Conservation (phyloP, 2,329 filamentous ascomycete genomes). For the Botrytis elliptica region DNA sequence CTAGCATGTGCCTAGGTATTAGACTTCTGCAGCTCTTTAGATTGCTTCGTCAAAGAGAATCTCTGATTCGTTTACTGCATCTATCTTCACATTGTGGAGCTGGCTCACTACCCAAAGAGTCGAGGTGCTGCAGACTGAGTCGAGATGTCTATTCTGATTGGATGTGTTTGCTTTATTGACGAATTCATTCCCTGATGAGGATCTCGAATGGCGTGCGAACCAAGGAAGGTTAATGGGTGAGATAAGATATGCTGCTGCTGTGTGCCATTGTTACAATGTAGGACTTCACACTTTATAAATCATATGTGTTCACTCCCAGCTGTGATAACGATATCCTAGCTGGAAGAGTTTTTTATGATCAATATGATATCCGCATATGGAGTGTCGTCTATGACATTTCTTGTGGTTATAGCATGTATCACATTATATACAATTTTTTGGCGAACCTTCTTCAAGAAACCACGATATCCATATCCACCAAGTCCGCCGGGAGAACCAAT, state of each 20-base stretch:
- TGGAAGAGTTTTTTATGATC: not conserved
- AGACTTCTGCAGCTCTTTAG: not conserved
- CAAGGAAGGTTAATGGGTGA: not conserved
- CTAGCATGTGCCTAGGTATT: not conserved
- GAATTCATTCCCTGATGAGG: not conserved
- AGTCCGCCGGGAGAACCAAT: slow-evolving; percentile 33
- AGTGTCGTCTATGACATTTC: not conserved
- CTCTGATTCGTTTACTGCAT: not conserved
- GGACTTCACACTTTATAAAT: not conserved
- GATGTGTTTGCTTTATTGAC: not conserved
- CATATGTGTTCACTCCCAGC: not conserved
- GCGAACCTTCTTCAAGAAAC: not conserved
- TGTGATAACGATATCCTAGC: not conserved
- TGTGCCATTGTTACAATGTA: not conserved
- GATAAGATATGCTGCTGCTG: not conserved
- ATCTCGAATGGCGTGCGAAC: slow-evolving; percentile 1
- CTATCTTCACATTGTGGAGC: not conserved
- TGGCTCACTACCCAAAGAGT: not conserved
- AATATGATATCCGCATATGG: not conserved
- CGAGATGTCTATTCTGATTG: not conserved
- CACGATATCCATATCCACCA: slow-evolving; percentile 30
- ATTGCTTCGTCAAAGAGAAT: not conserved
- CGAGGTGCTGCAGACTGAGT: not conserved
- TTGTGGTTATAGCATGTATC: not conserved
- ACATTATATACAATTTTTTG: not conserved